A percentile compares a stretch with the other conserved stretches of the same genome.
Evolutionary conservation across 305 asterid species (phyloP).

Genomic region (Fraxinus paxiana): DNA sequence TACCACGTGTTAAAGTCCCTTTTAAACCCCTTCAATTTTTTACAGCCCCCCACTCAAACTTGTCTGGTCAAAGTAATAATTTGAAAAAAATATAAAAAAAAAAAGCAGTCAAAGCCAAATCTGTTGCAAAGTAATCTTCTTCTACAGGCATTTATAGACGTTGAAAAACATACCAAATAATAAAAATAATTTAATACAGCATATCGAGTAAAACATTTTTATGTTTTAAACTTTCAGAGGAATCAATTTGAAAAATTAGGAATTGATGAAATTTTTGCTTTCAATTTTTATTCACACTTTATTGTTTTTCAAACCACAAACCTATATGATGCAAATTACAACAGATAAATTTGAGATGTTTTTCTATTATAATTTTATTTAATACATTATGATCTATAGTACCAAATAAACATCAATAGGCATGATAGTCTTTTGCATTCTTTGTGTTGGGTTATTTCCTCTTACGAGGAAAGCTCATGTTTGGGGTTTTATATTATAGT

Average conservation of each 20-base stretch:
- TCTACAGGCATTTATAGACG: neutral
- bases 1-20: conserved; percentile 47
- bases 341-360: no score
- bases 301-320: no score
- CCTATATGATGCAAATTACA: neutral
- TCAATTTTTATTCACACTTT: no score
- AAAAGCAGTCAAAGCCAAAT: neutral
- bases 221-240: neutral
- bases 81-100: neutral
- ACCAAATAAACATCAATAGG: no score
- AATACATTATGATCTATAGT: no score
- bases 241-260: neutral
- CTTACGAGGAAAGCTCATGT: no score
- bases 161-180: conserved; percentile 1
- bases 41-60: conserved; percentile 31
- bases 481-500: no score
- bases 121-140: neutral
- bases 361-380: neutral
- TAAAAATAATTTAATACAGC: neutral
- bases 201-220: neutral
- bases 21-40: conserved; percentile 22
- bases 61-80: conserved; percentile 28
- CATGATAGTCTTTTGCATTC: no score
- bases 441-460: no score
- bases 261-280: neutral